These are phyloP conservation scores for Argentina anserina DNA, from an alignment of 306 rosid genomes.

Conservation along the genomic window DNA sequence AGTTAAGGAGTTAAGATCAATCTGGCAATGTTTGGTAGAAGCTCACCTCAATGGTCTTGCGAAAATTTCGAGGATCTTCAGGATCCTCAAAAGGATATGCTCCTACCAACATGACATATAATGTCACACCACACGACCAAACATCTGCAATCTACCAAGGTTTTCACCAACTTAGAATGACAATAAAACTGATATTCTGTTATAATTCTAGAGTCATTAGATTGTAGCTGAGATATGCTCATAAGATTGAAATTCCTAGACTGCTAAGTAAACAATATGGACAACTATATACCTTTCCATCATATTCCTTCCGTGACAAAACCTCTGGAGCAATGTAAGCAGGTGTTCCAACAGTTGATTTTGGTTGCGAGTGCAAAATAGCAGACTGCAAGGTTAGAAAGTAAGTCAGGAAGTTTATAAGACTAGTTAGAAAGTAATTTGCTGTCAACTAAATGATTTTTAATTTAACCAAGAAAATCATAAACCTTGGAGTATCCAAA, in stretches of 20 bases:
- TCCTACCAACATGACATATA: slow-evolving; percentile 89
- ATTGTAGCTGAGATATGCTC: neutral
- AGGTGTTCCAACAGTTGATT: slow-evolving; percentile 94
- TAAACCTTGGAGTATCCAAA: slow-evolving; percentile 93
- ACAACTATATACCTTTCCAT: slow-evolving; percentile 70
- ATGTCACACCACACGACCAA: slow-evolving; percentile 97
- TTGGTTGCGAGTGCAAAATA: slow-evolving; percentile 80
- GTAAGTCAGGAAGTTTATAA: too few species aligned
- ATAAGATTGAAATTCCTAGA: slow-evolving; percentile 1
- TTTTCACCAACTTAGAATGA: slow-evolving; percentile 22
- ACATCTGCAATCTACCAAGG: slow-evolving; percentile 77
- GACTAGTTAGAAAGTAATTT: neutral
- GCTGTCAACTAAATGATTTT: neutral
- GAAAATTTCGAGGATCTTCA: slow-evolving; percentile 71
- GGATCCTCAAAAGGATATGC: slow-evolving; percentile 96
- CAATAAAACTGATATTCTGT: neutral
- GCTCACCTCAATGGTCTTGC: slow-evolving; percentile 62
- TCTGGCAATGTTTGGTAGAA: slow-evolving; percentile 10
- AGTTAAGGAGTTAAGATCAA: neutral
- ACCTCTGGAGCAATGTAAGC: slow-evolving; percentile 94
- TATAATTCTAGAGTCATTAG: neutral
- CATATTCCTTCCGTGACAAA: slow-evolving; percentile 67
- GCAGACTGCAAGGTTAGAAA: slow-evolving; percentile 70
- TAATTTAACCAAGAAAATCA: slow-evolving; percentile 14
- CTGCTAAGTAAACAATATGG: neutral